phyloP scores from a whole-genome alignment of 345 rosid genomes.

The Hypericum perforatum region DNA sequence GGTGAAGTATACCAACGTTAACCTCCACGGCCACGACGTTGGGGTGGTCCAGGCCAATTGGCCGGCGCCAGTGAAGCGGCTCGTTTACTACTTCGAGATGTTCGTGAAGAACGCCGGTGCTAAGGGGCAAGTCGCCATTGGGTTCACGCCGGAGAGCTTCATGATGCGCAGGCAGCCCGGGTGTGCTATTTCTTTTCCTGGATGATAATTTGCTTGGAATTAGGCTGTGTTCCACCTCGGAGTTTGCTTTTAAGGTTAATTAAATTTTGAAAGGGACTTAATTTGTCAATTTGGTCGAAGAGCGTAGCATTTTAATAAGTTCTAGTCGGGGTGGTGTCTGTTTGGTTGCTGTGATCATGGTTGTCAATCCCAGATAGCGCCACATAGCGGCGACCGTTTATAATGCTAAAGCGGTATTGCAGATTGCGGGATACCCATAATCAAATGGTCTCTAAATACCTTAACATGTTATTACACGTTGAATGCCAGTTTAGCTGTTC shows the following conservation, averaged over 20 bases:
- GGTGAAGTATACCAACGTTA: slow-evolving; percentile 51
- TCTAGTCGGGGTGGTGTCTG: too few species aligned
- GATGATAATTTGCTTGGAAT: neutral
- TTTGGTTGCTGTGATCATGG: too few species aligned
- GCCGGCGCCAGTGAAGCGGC: slow-evolving; percentile 69
- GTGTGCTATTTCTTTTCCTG: slow-evolving; percentile 18
- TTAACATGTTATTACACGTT: too few species aligned
- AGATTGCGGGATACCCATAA: too few species aligned
- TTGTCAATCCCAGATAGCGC: too few species aligned
- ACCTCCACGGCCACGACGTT: slow-evolving; percentile 73
- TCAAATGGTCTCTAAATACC: too few species aligned
- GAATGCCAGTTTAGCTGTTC: too few species aligned
- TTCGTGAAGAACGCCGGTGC: slow-evolving; percentile 60
- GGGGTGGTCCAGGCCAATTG: slow-evolving; percentile 79
- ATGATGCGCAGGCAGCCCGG: slow-evolving; percentile 93
- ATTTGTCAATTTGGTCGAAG: neutral
- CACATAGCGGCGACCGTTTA: too few species aligned
- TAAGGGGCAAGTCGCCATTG: slow-evolving; percentile 74
- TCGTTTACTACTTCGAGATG: slow-evolving; percentile 88
- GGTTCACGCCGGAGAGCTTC: slow-evolving; percentile 68
- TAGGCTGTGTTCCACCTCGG: neutral
- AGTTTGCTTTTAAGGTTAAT: neutral
- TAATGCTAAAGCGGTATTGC: too few species aligned
- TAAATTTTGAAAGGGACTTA: neutral
- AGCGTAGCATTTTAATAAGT: neutral